Conservation (phyloP, 2,329 filamentous ascomycete genomes). For the Ramichloridium luteum region DNA sequence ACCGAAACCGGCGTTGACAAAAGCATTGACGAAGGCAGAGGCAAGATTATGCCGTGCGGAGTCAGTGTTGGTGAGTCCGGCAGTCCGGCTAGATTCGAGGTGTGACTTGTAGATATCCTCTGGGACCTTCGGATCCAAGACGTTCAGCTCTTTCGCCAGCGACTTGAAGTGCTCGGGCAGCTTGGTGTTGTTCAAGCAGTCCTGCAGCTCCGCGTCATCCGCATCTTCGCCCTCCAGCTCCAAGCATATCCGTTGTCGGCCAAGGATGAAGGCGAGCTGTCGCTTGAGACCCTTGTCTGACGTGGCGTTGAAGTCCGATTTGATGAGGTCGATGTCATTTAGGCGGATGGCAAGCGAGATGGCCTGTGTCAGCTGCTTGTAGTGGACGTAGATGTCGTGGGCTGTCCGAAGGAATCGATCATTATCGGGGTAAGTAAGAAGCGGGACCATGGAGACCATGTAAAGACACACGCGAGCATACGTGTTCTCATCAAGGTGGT, state of each 20-base stretch:
- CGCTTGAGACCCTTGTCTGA: conserved; percentile 74
- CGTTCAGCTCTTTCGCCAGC: conserved; percentile 89
- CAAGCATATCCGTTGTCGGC: conserved; percentile 78
- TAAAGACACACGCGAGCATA: conserved; percentile 90
- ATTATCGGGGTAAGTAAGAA: conserved; percentile 95
- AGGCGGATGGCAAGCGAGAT: conserved; percentile 88
- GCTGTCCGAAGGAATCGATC: conserved; percentile 87
- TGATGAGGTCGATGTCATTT: conserved; percentile 69
- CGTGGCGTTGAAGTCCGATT: conserved; percentile 66
- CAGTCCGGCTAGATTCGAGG: conserved; percentile 85
- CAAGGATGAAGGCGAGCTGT: conserved; percentile 87
- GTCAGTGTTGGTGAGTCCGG: conserved; percentile 86
- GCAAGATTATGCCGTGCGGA: conserved; percentile 93
- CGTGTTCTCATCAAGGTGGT: conserved; percentile 86
- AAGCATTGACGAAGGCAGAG: conserved; percentile 91
- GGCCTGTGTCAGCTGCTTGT: conserved; percentile 86
- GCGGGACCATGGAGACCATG: conserved; percentile 97
- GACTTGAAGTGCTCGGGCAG: conserved; percentile 88
- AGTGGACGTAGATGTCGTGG: conserved; percentile 84
- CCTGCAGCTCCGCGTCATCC: conserved; percentile 61
- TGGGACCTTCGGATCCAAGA: conserved; percentile 88
- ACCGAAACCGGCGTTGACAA: conserved; percentile 90
- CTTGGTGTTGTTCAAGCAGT: conserved; percentile 78
- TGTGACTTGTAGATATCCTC: conserved; percentile 99
- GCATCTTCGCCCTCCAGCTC: conserved; percentile 53